Conservation (phyloP, 306 rosid genomes). For the Vigna mungo region DNA sequence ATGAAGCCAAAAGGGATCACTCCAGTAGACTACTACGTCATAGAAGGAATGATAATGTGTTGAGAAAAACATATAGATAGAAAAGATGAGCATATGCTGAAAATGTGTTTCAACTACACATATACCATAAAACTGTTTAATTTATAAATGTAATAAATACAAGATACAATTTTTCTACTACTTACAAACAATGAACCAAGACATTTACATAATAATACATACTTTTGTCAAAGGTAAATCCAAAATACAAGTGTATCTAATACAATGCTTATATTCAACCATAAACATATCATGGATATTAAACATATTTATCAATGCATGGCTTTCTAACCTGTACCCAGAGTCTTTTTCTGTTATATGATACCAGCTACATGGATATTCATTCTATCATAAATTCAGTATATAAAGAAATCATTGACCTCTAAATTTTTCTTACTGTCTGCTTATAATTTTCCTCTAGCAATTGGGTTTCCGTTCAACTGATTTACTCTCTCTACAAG, state of each 20-base stretch:
- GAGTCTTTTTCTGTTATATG: background rate
- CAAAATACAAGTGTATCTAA: constrained; percentile 7
- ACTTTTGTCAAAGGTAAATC: background rate
- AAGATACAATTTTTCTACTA: background rate
- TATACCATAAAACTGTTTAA: background rate
- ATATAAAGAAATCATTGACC: background rate
- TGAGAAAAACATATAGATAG: constrained; percentile 4
- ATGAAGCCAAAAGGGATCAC: background rate
- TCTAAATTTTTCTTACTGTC: background rate
- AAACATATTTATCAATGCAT: constrained; percentile 27
- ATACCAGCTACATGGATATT: background rate
- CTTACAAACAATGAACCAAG: background rate
- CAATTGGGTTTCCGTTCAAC: background rate
- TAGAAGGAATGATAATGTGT: background rate
- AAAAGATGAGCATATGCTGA: constrained; percentile 3
- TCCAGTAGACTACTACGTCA: background rate
- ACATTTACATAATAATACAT: constrained; percentile 14
- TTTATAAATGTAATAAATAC: background rate
- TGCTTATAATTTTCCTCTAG: background rate
- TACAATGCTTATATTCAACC: background rate
- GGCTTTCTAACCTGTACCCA: background rate
- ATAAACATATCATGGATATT: background rate
- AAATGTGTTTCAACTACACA: background rate
- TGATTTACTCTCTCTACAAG: background rate
- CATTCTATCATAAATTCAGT: background rate